These are phyloP conservation scores for Boletus vinaceobasis DNA, from an alignment of 768 basidiomycete species.

Conservation along the genomic window DNA sequence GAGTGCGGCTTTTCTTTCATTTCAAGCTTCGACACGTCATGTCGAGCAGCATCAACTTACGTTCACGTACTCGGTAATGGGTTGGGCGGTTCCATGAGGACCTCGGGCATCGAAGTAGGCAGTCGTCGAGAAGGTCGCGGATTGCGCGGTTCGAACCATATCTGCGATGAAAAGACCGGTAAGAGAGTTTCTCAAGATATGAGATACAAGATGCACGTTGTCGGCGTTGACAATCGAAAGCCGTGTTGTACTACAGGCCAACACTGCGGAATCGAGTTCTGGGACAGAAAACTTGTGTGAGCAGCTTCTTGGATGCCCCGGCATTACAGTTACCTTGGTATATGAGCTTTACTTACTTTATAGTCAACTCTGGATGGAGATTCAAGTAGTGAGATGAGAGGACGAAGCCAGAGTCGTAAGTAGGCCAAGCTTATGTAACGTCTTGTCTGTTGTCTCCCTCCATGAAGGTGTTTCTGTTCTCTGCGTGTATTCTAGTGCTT, in stretches of 20 bases:
- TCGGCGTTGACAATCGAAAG: background rate
- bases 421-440: slow-evolving; percentile 17
- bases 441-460: background rate
- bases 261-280: background rate
- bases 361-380: background rate
- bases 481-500: slow-evolving; percentile 15
- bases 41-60: slow-evolving; percentile 40
- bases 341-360: background rate
- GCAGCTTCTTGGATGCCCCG: background rate
- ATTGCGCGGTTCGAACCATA: slow-evolving; percentile 38
- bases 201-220: background rate
- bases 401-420: background rate
- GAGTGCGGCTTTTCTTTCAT: slow-evolving; percentile 27
- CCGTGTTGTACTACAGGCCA: background rate
- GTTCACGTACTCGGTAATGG: slow-evolving; percentile 75
- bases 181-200: background rate
- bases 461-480: slow-evolving; percentile 16
- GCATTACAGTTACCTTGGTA: too few species aligned
- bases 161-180: background rate
- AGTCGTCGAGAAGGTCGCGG: slow-evolving; percentile 65
- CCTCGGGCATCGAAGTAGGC: slow-evolving; percentile 79
- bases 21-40: slow-evolving; percentile 11
- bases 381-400: background rate
- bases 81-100: slow-evolving; percentile 64
- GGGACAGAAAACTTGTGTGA: background rate